These are phyloP conservation scores for Pseudonitzschia multiseries DNA, from an alignment of 108 stramenopile species.

Conservation along the genomic window DNA sequence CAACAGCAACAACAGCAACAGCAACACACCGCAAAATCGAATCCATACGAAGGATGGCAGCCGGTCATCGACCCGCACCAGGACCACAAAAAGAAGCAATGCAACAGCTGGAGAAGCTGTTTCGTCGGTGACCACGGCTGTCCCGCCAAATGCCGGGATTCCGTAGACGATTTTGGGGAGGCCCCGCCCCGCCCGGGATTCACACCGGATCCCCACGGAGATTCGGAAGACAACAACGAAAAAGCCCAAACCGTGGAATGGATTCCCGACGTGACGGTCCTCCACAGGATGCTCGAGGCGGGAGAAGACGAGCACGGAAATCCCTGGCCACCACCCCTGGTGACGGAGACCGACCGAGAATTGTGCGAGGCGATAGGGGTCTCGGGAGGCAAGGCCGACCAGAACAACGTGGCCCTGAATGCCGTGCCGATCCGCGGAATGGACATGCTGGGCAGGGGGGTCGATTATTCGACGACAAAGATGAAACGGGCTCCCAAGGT, in stretches of 20 bases:
- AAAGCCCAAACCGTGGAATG: slow-evolving; percentile 33
- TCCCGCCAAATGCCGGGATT: slow-evolving; percentile 51
- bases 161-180: slow-evolving; percentile 33
- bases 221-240: neutral
- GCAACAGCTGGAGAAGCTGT: slow-evolving; percentile 57
- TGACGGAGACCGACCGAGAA: slow-evolving; percentile 24
- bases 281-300: slow-evolving; percentile 54
- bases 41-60: slow-evolving; percentile 74
- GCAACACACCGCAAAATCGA: too few relatives aligned
- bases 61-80: slow-evolving; percentile 27
- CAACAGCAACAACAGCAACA: neutral
- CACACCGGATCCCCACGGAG: neutral
- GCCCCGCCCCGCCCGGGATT: slow-evolving; percentile 3
- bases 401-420: slow-evolving; percentile 22
- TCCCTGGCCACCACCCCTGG: slow-evolving; percentile 65
- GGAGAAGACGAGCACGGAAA: slow-evolving; percentile 64
- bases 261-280: slow-evolving; percentile 76
- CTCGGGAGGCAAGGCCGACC: slow-evolving; percentile 21
- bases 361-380: slow-evolving; percentile 54
- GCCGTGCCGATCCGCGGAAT: slow-evolving; percentile 35
- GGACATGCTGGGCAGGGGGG: neutral
- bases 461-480: neutral
- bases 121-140: slow-evolving; percentile 45
- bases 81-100: slow-evolving; percentile 27
- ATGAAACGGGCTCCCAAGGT: slow-evolving; percentile 42